Conservation (phyloP, 179 eudicot genomes). For the Nepenthes alata region DNA sequence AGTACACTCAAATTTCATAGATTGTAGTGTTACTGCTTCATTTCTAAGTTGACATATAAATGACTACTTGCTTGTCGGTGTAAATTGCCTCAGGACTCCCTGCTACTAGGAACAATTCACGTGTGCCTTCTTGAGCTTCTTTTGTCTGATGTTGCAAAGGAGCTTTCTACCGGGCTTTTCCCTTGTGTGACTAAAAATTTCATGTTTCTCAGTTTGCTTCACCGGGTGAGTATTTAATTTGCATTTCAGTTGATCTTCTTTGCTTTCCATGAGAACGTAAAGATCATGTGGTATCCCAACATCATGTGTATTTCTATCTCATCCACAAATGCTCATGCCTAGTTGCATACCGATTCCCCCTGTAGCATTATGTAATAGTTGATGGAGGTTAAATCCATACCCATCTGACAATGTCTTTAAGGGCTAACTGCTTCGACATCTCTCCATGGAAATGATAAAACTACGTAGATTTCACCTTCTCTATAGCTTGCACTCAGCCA, state of each 20-base stretch:
- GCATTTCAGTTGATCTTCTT: neutral
- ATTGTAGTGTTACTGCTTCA: neutral
- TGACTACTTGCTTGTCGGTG: neutral
- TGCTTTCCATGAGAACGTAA: neutral
- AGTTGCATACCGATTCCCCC: too few relatives aligned
- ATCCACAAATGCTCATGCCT: too few relatives aligned
- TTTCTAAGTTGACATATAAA: neutral
- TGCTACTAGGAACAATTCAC: constrained; percentile 71
- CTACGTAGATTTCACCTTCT: too few relatives aligned
- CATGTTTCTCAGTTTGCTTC: constrained; percentile 56
- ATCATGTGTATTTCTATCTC: neutral
- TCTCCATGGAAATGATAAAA: too few relatives aligned
- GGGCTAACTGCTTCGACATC: too few relatives aligned
- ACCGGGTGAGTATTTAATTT: constrained; percentile 40
- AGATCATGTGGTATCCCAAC: neutral
- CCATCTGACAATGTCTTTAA: too few relatives aligned
- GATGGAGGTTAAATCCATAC: too few relatives aligned
- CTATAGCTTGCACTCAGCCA: too few relatives aligned
- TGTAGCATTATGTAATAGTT: too few relatives aligned
- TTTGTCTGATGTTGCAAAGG: constrained; percentile 61
- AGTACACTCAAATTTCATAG: neutral
- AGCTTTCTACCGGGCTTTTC: constrained; percentile 34
- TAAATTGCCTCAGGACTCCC: constrained; percentile 50
- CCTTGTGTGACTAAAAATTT: constrained; percentile 47
- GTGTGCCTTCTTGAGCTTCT: constrained; percentile 56